Evolutionary conservation across 371 early-diverging fungal genomes (phyloP), one percentile per base, ranked within the genome.

Genomic region (Mortierella sp.): DNA sequence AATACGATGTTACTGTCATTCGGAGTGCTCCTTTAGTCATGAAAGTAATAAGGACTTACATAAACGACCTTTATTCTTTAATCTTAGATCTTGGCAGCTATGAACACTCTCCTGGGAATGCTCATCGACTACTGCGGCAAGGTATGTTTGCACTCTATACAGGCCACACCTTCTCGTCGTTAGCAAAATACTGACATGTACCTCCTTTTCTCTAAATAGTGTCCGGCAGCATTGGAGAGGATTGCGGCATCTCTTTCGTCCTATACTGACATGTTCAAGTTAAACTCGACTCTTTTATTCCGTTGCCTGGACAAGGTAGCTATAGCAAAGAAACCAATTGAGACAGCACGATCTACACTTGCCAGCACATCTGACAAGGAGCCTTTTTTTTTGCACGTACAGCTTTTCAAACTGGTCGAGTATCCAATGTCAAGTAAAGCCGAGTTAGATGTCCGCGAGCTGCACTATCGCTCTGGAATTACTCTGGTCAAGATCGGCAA

Each of bases 401-500:
- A 88, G 88, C 74, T 83, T 11, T 87, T 87, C 72, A 83, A 78
- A 71, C 24, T 76, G 6, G 78, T 81, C 46, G 84, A 82, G 57
- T 75, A 78, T n/a, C 81, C 81, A 2, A 31, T 75, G 43, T 5
- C 70, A 26, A 46, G 50, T 24, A 54, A 51, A 50, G 37, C 37
- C 24, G 50, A 37, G 0, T 16, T 26, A 21, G 78, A 82, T 26
- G 72, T 78, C 69, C 59, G 74, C 14, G 82, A 87, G 51, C 31
- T 92, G 43, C 78, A 91, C n/a, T 71, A 74, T 21, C 88, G 88
- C 55, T 90, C 91, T 13, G 87, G 86, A 5, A 76, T 79, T 1
- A 83, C 87, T 14, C 75, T 92, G 13, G 87, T 89, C 70, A 89
- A 90, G 75, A 73, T 92, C 19, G 92, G 87, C 13, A 76, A 77